Evolutionary conservation across 23 red algal genomes (phyloP), one percentile per base, ranked within the genome.

Genomic region (Gracilaria vermiculophylla): DNA sequence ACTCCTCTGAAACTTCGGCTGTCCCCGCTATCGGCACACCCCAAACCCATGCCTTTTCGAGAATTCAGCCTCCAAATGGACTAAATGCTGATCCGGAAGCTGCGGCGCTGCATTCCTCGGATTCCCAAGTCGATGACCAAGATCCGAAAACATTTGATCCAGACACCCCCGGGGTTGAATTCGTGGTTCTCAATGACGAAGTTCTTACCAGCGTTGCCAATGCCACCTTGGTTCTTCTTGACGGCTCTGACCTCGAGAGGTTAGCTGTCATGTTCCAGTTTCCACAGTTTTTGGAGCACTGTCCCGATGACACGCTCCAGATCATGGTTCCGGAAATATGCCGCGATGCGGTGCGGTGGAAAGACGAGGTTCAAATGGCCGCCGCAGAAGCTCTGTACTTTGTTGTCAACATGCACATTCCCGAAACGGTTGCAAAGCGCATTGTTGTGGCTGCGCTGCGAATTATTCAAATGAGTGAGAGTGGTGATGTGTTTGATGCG

Each of bases 211-310:
- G 73, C 44, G 93, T 95, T n/a, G 50, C 86, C 20, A 95, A 95
- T 64, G 83, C 93, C 23, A 95, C 86, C 19, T 73, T 88, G n/a
- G 93, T 95, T 23, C 82, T 95, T 49, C 51, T 90, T 45, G 93
- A 95, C 35, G 93, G 93, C 42, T 82, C 77, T 65, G 93, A 95
- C 77, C 67, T 95, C 61, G 84, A 95, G 50, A 62, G 93, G 28
- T 54, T 95, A 20, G 93, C 93, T 50, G 93, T 95, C 48, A 77
- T 95, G 31, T 95, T 85, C 85, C 93, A 95, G 77, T 95, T 95
- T 36, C 93, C 93, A 6, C 93, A 95, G 93, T 95, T 95, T 85
- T 73, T 95, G 27, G 93, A 95, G 53, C 93, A 95, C 47, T 95
- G 93, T 57, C 93, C 93, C 13, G 77, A 81, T 31, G 93, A 95